Conservation (phyloP, 805 yeast species). For the Metschnikowia cerradonensis region DNA sequence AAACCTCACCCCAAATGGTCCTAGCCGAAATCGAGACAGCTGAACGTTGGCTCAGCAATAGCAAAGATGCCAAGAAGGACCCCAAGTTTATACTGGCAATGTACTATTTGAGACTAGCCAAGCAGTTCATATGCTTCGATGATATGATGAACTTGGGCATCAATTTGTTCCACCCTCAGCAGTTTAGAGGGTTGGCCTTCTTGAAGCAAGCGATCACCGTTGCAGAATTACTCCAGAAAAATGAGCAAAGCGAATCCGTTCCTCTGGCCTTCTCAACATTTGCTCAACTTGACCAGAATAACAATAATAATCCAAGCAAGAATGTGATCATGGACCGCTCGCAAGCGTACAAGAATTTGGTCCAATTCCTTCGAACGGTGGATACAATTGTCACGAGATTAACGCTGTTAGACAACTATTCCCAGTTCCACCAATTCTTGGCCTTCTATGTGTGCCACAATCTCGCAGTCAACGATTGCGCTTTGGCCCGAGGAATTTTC, state of each 20-base stretch:
- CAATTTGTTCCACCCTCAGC: conserved; percentile 4
- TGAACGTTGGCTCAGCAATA: conserved; percentile 28
- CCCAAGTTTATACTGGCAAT: conserved; percentile 8
- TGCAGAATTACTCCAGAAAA: neutral
- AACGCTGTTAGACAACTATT: conserved; percentile 15
- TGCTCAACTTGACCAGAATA: conserved; percentile 33
- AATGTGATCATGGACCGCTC: conserved; percentile 21
- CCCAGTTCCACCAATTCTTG: conserved; percentile 28
- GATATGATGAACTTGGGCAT: conserved; percentile 5
- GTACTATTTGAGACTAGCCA: conserved; percentile 26
- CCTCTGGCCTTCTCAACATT: conserved; percentile 28
- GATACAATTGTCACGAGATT: conserved; percentile 18
- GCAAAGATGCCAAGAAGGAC: conserved; percentile 10
- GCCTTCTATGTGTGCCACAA: conserved; percentile 24
- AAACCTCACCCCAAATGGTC: conserved; percentile 21
- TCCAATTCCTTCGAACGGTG: conserved; percentile 20
- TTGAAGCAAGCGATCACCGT: neutral
- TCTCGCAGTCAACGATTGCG: conserved; percentile 28
- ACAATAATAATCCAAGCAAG: conserved; percentile 37
- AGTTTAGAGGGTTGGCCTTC: neutral
- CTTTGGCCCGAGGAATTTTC: conserved; percentile 58
- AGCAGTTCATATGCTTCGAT: conserved; percentile 20
- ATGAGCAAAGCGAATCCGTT: conserved; percentile 1
- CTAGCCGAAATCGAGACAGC: conserved; percentile 30
- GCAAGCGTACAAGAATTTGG: conserved; percentile 21